Evolutionary conservation across 1,284 basidiomycete species (phyloP).

Genomic region (Boletus semigastroideus): DNA sequence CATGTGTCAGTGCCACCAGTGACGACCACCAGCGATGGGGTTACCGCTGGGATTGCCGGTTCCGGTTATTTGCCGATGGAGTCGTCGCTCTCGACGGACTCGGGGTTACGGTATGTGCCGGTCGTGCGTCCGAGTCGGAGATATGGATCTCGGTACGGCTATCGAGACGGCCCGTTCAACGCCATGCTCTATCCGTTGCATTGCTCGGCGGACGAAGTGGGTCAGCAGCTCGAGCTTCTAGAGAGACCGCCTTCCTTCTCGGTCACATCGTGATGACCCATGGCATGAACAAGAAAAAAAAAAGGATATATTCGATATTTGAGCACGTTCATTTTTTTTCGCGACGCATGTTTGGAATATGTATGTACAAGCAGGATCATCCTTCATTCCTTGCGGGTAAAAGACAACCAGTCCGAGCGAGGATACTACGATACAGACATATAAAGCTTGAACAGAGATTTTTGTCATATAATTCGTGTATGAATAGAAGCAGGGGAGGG

Average conservation of each 20-base stretch:
- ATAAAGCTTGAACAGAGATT: constrained; percentile 23
- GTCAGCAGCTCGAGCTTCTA: neutral
- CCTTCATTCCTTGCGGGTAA: constrained; percentile 28
- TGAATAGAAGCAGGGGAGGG: constrained; percentile 13
- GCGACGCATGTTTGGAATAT: constrained; percentile 20
- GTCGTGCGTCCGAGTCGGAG: neutral
- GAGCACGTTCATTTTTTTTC: neutral
- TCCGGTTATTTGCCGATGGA: neutral
- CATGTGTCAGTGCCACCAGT: neutral
- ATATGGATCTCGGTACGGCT: neutral
- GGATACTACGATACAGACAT: constrained; percentile 32
- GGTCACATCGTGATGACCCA: constrained; percentile 2
- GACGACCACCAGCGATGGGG: too few species aligned
- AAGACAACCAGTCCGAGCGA: constrained; percentile 22
- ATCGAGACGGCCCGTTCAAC: neutral
- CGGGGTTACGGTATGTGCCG: too few species aligned
- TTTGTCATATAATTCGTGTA: constrained; percentile 28
- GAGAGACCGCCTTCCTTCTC: constrained; percentile 3
- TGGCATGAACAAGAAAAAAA: neutral
- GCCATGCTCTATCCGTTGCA: constrained; percentile 2
- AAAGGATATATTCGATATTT: too few species aligned
- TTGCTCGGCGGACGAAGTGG: constrained; percentile 11
- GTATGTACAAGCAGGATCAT: constrained; percentile 30
- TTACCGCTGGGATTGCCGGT: neutral
- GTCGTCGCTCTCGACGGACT: neutral